These are phyloP conservation scores for Mycena olivaceomarginata DNA, from an alignment of 768 basidiomycete genomes.

Conservation along the genomic window DNA sequence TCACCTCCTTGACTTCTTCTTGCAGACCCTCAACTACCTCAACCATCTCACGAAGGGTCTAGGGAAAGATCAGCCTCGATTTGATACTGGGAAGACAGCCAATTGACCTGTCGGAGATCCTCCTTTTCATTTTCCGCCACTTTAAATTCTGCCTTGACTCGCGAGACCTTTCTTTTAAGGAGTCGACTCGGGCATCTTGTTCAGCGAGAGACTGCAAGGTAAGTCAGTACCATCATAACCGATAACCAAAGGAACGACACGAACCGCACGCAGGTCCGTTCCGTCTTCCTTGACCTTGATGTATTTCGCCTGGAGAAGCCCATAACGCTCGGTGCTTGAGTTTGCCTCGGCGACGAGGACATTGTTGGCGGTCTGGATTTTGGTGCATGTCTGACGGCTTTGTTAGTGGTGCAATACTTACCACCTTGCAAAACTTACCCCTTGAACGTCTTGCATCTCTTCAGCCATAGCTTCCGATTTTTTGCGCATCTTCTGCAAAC, in stretches of 20 bases:
- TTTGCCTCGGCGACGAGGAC: not conserved
- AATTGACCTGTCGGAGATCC: not conserved
- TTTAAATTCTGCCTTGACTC: too few relatives aligned
- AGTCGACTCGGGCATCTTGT: not conserved
- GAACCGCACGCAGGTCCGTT: not conserved
- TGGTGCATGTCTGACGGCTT: not conserved
- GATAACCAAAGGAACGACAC: not conserved
- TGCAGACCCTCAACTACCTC: constrained; percentile 8
- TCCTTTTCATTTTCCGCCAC: too few relatives aligned
- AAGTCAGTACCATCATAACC: not conserved
- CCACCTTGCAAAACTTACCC: too few relatives aligned
- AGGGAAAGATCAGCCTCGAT: not conserved
- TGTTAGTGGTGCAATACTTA: too few relatives aligned
- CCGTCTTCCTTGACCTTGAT: not conserved
- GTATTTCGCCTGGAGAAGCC: constrained; percentile 5
- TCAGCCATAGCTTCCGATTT: too few relatives aligned
- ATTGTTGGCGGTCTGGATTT: not conserved
- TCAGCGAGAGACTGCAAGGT: not conserved
- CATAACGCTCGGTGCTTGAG: not conserved
- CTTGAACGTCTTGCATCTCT: too few relatives aligned
- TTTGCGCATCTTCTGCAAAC: not conserved
- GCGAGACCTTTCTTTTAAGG: not conserved
- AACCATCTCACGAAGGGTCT: constrained; percentile 29
- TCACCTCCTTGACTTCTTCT: not conserved
- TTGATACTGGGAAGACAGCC: too few relatives aligned